phyloP scores from a whole-genome alignment of 148 eudicot genomes.

The Fagopyrum esculentum region DNA sequence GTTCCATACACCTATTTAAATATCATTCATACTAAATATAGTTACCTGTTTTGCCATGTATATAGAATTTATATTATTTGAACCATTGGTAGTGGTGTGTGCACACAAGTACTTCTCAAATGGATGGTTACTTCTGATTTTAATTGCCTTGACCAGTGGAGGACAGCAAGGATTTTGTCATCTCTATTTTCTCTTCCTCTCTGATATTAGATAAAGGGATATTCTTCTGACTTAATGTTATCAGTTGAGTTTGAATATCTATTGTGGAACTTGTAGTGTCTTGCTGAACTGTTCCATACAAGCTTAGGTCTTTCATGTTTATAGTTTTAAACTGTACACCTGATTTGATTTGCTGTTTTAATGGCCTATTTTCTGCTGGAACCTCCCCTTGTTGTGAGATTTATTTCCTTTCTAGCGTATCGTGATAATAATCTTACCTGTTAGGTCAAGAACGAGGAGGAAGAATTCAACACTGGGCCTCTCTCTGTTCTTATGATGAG shows the following conservation, averaged over 20 bases:
- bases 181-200: background rate
- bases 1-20: background rate
- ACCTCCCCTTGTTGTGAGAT: background rate
- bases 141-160: background rate
- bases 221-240: background rate
- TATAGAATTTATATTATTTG: background rate
- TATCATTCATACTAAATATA: background rate
- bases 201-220: too few species aligned
- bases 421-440: background rate
- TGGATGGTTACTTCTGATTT: background rate
- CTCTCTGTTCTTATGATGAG: constrained; percentile 90
- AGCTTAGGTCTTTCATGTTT: background rate
- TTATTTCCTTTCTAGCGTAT: background rate
- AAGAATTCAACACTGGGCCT: constrained; percentile 92
- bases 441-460: constrained; percentile 85
- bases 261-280: background rate
- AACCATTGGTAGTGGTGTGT: background rate
- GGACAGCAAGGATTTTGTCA: too few species aligned
- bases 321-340: background rate
- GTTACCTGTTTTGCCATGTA: background rate
- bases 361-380: background rate
- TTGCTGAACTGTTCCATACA: background rate
- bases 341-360: background rate
- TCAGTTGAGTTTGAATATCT: background rate
- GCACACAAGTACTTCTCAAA: background rate